Base-by-base conservation (phyloP, 192 early-diverging fungal genomes). In the Rhizophlyctis rosea region DNA sequence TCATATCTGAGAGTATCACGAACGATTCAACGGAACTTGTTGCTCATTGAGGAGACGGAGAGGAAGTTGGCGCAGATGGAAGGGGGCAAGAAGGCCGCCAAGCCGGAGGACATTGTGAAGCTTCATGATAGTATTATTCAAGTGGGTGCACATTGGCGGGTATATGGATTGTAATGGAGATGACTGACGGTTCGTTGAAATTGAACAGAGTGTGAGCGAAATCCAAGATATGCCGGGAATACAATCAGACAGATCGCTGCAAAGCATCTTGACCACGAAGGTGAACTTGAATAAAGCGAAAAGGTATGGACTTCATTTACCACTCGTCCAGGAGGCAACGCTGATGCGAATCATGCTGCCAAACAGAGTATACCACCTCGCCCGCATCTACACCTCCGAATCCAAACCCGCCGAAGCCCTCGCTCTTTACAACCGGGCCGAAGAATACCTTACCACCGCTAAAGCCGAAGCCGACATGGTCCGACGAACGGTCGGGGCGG, bases 21-120 rank as follows among this genome's bases (percentile, higher is more conserved):
- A n/a, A 73, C 76, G 29, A 76, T 90, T 39, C 79, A 87, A 1
- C 82, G 86, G 11, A 85, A 81, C 50, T 47, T 83, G 34, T 54
- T 81, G 31, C 66, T 82, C 14, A 68, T 81, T 14, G 69, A 77
- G 24, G 56, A 71, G 16, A 55, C 81, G 18, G 65, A 78, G 47
- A 29, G 58, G n/a, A 68, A 69, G 44, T 53, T 79, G 1, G n/a
- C 9, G 39, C 32, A 27, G 14, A 60, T 27, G n/a, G 28, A 7
- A 35, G 48, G 2, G 57, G 69, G 30, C 50, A 73, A 49, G 59
- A 81, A 67, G 78, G 74, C 28, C 47, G 54, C 62, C 24, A 81
- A 79, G 47, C 69, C 76, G 49, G 83, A 86, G 55, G 81, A 90
- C 18, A 64, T 87, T 14, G 81, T 90, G 51, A 85, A 83, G 50